Evolutionary conservation across 805 yeast species (phyloP), one percentile per base, ranked within the genome.

Genomic region (Pichia insulana): DNA sequence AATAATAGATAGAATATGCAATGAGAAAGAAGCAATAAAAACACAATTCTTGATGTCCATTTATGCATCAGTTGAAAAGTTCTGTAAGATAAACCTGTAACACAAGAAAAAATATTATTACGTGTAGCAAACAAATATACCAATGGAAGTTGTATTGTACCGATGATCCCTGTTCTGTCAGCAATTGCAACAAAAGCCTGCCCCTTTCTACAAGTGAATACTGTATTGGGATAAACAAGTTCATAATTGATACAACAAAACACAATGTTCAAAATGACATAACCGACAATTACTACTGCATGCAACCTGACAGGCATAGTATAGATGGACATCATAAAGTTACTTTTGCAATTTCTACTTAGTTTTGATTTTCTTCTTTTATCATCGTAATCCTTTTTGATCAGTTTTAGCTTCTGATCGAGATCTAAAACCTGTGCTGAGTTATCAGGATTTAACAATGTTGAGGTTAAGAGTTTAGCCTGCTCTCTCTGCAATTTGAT

Each of bases 121-220:
- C 70, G 50, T 0, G 65, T 52, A n/a, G 67, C 51, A 46, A 66
- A 65, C 30, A 59, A 39, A 42, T 58, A 58, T 7, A 62, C 45
- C 25, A 66, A 39, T 7, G 70, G 70, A 17, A 65, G 43, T 42
- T 65, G 70, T 27, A 52, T 52, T 1, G 63, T 62, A 2, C 70
- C 68, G 22, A 71, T 48, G 5, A 71, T 71, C 1, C 76, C 78
- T 0, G 71, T 58, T 50, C 76, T 57, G 52, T 72, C 76, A 3
- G 72, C 75, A 37, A 52, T 47, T 15, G 54, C 54, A 22, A 64
- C 64, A 41, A 53, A 52, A 12, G 38, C 43, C 33, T 57, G 61
- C 7, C 63, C 62, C 27, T 42, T 51, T 9, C 49, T 42, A 34
- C 62, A 56, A 3, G 55, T 50, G 46, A 62, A 64, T 7, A 65